A percentile compares a stretch with the other conserved stretches of the same genome.
Conservation (phyloP, 345 rosid genomes). For the Eutrema heterophyllum region DNA sequence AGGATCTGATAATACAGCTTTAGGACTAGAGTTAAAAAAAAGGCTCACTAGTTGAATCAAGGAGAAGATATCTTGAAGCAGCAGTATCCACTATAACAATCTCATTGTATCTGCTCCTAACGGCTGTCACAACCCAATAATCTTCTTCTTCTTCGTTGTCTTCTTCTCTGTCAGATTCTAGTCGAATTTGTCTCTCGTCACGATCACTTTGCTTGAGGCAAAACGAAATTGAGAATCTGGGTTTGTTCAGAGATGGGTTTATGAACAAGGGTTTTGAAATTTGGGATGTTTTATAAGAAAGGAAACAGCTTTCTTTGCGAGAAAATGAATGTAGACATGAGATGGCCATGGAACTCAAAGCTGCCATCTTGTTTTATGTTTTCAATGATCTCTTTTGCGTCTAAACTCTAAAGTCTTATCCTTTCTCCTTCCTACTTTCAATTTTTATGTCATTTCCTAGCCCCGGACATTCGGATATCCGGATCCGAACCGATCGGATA, state of each 20-base stretch:
- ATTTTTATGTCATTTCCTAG: not conserved
- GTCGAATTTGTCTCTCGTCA: not conserved
- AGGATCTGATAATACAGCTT: not conserved
- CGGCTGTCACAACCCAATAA: slow-evolving; percentile 47
- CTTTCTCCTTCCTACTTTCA: not conserved
- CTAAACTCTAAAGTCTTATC: slow-evolving; percentile 26
- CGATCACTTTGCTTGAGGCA: slow-evolving; percentile 19
- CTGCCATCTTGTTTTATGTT: slow-evolving; percentile 11
- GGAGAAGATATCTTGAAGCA: slow-evolving; percentile 61
- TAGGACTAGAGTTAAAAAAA: not conserved
- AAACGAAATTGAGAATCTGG: slow-evolving; percentile 22
- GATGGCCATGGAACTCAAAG: slow-evolving; percentile 21
- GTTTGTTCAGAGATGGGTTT: slow-evolving; percentile 14
- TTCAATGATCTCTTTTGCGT: not conserved
- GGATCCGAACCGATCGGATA: too few species aligned
- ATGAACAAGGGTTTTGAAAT: slow-evolving; percentile 14
- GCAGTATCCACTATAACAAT: slow-evolving; percentile 65
- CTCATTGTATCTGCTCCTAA: slow-evolving; percentile 61
- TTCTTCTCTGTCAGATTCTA: not conserved
- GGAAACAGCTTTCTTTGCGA: slow-evolving; percentile 9
- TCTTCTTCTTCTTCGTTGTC: slow-evolving; percentile 41
- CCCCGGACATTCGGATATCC: too few species aligned
- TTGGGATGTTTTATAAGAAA: slow-evolving; percentile 7
- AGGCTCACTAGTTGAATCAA: slow-evolving; percentile 69
- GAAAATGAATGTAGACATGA: slow-evolving; percentile 15